Evolutionary conservation across 768 basidiomycete genomes (phyloP), one percentile per base, ranked within the genome.

Genomic region (Suillus bovinus): DNA sequence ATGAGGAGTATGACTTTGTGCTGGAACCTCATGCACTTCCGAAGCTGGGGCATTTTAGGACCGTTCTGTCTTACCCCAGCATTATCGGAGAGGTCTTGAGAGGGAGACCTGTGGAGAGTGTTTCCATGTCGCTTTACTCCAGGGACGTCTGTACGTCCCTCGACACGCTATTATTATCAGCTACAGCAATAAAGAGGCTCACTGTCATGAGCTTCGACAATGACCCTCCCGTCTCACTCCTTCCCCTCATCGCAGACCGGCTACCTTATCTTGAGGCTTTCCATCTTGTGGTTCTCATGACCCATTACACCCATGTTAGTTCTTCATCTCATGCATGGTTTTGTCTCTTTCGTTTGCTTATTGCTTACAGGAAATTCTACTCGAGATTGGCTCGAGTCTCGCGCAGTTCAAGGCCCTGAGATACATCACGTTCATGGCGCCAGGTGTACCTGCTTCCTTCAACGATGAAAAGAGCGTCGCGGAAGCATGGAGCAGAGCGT

Each of bases 351-450:
- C 33, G 13, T 20, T 24, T n/a, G 2, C 31, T 42, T 33, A 44
- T 55, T 24, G 29, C 1, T 69, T 53, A 10, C 55, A 84, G 84
- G 77, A 78, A 29, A 68, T 77, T 11, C 68, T 87, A 10, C 69
- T 80, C 58, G 80, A 76, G 22, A 76, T 78, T 0, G 79, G 78
- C 0, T 68, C 74, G 0, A 68, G 75, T 33, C 72, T 88, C 4
- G 63, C 73, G 24, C 71, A 71, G 4, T 87, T 88, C 63, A 80
- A 71, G 50, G 70, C 74, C 17, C 68, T 82, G 9, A 63, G 68
- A 64, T 87, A 85, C 62, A 79, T 88, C 24, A 87, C 86, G 9
- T 85, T 86, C 68, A 86, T 88, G 79, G 83, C 84, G 2, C 79
- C 81, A 6, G 72, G 54, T 27, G 4, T 44, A 24, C 47, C 44